These are phyloP conservation scores for Alternaria tenuissima DNA, from an alignment of 2,329 filamentous ascomycete species.

Conservation along the genomic window DNA sequence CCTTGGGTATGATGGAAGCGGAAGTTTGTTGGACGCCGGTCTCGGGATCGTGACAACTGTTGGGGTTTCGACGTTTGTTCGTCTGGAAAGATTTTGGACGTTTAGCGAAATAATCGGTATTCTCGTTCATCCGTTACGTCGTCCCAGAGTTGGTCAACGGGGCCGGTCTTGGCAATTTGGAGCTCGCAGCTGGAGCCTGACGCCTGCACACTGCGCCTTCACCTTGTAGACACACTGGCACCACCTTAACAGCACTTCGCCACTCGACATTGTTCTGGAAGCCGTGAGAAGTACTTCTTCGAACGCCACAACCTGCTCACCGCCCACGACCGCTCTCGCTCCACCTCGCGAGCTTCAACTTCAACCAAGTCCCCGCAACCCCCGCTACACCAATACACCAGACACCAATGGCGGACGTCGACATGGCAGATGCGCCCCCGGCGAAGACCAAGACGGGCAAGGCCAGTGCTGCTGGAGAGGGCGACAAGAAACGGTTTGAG, in stretches of 20 bases:
- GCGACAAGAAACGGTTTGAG: constrained; percentile 94
- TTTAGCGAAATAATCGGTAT: neutral
- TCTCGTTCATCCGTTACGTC: neutral
- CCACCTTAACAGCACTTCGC: constrained; percentile 8
- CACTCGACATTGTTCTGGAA: constrained; percentile 9
- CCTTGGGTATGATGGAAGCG: constrained; percentile 8
- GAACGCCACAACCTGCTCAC: neutral
- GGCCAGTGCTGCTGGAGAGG: constrained; percentile 60
- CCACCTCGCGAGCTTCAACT: constrained; percentile 7
- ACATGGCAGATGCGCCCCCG: constrained; percentile 86
- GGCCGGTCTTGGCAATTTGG: constrained; percentile 22
- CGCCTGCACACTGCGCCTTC: constrained; percentile 15
- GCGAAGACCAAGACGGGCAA: constrained; percentile 62
- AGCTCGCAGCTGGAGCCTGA: constrained; percentile 25
- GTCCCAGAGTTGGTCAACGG: constrained; percentile 9
- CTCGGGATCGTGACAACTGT: neutral
- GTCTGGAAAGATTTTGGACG: neutral
- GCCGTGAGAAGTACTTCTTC: constrained; percentile 8
- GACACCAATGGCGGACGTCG: constrained; percentile 84
- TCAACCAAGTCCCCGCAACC: constrained; percentile 28
- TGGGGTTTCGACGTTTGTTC: neutral
- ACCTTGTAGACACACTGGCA: constrained; percentile 1
- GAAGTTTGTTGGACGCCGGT: neutral
- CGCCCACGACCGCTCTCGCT: constrained; percentile 1
- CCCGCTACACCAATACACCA: constrained; percentile 29